Base-by-base conservation (phyloP, 495 filamentous ascomycete genomes). In the Aspergillus avenaceus region DNA sequence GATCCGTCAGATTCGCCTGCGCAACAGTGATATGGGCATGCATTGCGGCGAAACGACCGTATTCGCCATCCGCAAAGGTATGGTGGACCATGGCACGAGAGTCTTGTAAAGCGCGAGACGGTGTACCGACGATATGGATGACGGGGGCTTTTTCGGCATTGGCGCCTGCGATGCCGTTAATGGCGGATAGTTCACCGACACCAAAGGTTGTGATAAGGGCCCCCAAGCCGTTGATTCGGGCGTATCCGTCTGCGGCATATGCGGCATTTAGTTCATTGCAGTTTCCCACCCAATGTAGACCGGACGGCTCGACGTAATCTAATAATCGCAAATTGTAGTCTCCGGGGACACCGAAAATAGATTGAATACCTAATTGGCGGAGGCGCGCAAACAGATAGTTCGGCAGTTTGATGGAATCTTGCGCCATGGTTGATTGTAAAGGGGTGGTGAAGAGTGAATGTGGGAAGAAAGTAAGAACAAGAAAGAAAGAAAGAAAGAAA, bases 231-330 rank as follows among this genome's bases (percentile, higher is more conserved):
- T 85, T 86, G 44, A 87, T 73, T 24, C 88, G 74, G 24, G 86
- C 85, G 61, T 91, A 91, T 8, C 86, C 88, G 68, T 93, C 88
- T 9, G 88, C 84, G 9, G 88, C 87, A 54, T 91, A 91, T 14
- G 83, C 85, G n/a, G 86, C 86, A 63, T 92, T 91, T 43, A 92
- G 78, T 61, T 91, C 87, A 58, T 91, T 91, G 54, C 80, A 82
- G 64, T 84, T 90, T 46, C 88, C 88, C 16, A 90, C 81, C 87
- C 88, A 91, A 56, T 80, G 73, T 8, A 92, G 65, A 4, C 80
- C 83, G 36, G 71, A 63, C 28, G 80, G 79, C 21, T 76, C 73
- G 29, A 90, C 58, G 59, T 81, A 84, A 65, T 91, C 88, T 12
- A 90, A 72, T 5, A 81, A 70, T 3, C 78, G 72, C 19, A 92